Percentiles rank a stretch among this genome's conserved stretches.
Conservation (phyloP, 805 yeast species). For the Kurtzmaniella cleridarum region DNA sequence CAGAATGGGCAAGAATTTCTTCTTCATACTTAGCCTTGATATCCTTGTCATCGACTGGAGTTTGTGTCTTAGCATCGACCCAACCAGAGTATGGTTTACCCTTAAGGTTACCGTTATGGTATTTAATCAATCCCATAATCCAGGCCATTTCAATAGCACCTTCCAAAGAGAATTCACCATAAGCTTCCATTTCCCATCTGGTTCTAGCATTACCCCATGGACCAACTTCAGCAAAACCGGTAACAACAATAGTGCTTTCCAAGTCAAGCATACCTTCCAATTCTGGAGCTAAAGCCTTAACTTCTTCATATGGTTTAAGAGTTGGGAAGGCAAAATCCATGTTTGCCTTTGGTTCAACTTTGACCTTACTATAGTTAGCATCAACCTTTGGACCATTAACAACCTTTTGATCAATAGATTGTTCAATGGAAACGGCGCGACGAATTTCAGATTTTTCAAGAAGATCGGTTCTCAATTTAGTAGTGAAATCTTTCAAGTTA, state of each 20-base stretch:
- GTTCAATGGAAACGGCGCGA: constrained; percentile 91
- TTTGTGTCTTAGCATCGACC: constrained; percentile 91
- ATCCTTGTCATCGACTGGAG: constrained; percentile 92
- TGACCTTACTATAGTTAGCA: constrained; percentile 71
- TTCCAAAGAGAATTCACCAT: constrained; percentile 91
- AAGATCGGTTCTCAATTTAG: constrained; percentile 70
- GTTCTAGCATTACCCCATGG: constrained; percentile 99
- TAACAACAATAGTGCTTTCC: constrained; percentile 87
- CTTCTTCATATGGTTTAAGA: constrained; percentile 68
- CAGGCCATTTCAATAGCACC: constrained; percentile 99
- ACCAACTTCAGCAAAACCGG: constrained; percentile 98
- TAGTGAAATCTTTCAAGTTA: constrained; percentile 83
- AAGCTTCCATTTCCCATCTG: constrained; percentile 98
- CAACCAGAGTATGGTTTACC: constrained; percentile 93
- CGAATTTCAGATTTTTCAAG: constrained; percentile 84
- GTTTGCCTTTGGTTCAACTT: constrained; percentile 90
- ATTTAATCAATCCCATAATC: constrained; percentile 97
- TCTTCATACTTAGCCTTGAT: constrained; percentile 89
- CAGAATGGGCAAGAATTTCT: constrained; percentile 84
- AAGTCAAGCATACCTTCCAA: constrained; percentile 89
- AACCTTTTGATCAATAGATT: constrained; percentile 79
- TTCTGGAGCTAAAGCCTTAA: constrained; percentile 64
- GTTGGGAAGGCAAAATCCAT: constrained; percentile 91
- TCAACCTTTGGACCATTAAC: constrained; percentile 87
- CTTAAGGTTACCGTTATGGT: constrained; percentile 86